Base-by-base conservation (phyloP, 2,329 filamentous ascomycete genomes). In the Diaporthe citri region DNA sequence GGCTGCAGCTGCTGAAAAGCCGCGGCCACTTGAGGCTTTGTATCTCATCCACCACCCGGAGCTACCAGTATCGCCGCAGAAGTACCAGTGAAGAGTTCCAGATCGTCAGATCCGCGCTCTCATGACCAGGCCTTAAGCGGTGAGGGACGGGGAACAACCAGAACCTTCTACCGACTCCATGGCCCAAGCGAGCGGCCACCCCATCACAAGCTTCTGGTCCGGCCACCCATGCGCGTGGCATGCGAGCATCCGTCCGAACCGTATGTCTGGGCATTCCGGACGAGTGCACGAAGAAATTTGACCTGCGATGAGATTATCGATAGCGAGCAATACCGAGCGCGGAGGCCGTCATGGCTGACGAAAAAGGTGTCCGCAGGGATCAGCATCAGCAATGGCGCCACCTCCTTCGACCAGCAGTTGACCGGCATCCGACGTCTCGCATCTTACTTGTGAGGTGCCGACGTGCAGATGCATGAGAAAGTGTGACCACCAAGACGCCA, bases 401-500 rank as follows among this genome's bases (percentile, higher is more conserved):
- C 62, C 46, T 51, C 20, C 28, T 20, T 48, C 17, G 43, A 22
- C 28, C 41, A 36, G 60, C 15, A 36, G 25, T 34, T 48, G 28
- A 13, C 17, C 41, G n/a, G 43, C 28, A 31, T 48, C 41, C 60
- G 60, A 48, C 60, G 9, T 34, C 43, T 51, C 13, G 60, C 43
- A 48, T 66, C 28, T 51, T 66, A 17, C 43, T 22, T 36, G 43
- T 43, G 41, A 66, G 43, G 5, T n/a, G 46, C 15, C 43, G 22
- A 51, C 31, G 7, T 67, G 62, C 62, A 67, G 62, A 67, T 36
- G 62, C 62, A 67, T 13, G 20, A 8, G 20, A 22, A n/a, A 17
- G 20, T 48, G 60, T 66, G 43, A 34, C 20, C 9, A 36, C 60
- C 13, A 9, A 28, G 6, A 34, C 13, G 60, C 60, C 41, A n/a